Evolutionary conservation across 108 stramenopile species (phyloP), one percentile per base, ranked within the genome.

Genomic region (Skeletonema grethae): DNA sequence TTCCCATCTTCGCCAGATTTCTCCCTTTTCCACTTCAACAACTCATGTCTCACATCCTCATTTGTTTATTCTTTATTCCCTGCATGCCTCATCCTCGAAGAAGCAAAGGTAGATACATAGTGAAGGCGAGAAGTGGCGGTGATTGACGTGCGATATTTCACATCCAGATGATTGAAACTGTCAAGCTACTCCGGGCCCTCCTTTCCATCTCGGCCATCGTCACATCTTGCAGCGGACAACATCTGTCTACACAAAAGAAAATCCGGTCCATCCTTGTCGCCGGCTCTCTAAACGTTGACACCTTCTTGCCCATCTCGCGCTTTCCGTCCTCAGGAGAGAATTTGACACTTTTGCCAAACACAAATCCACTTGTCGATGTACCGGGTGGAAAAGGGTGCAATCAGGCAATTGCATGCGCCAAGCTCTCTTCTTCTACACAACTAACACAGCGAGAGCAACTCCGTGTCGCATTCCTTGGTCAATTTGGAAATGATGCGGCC

Each of bases 341-440:
- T 74, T 61, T 94, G 31, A 88, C 83, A 12, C 64, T 88, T 30
- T 29, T 84, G 34, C 75, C 74, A 0, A 66, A 80, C 28, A 65
- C 30, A 16, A 41, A 69, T 20, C 84, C 85, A 30, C 59, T 69
- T 9, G 74, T 90, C 4, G 86, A 87, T 64, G 80, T 90, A 5
- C 86, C 89, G 3, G 89, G 87, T 24, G 90, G 90, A 5, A 90
- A 94, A 67, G 93, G 93, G 16, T 88, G 85, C 62, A 94, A 90
- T 69, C 93, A 94, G 70, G 93, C 93, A 46, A 84, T 94, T 57
- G 88, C 88, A 1, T 84, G 69, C 24, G 59, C 83, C 22, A 91
- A 87, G 68, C 66, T 94, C 22, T 41, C 72, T 29, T 10, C 29
- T 6, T 28, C 48, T 46, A 30, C 46, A 24, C 57, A 50, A 43